A percentile compares a stretch with the other conserved stretches of the same genome.
These are phyloP conservation scores for Isabelozyma gotoi DNA, from an alignment of 805 yeast species.

Conservation along the genomic window DNA sequence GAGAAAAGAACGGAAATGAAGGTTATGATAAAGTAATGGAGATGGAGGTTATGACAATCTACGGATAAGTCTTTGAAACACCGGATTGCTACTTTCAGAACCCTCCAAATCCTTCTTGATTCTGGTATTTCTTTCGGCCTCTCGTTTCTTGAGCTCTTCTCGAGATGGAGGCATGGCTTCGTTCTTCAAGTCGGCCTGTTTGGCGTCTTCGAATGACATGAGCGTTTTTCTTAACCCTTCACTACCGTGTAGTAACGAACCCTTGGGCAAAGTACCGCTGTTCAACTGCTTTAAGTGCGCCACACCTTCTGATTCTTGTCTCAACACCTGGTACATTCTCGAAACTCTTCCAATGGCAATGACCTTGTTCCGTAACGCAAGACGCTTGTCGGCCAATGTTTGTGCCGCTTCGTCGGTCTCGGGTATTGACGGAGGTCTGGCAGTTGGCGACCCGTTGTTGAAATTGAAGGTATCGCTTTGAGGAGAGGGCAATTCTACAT, in stretches of 20 bases:
- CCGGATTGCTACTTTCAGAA: conserved; percentile 31
- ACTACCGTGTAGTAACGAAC: conserved; percentile 78
- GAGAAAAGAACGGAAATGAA: no score
- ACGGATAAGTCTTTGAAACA: conserved; percentile 37
- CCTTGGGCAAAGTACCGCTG: conserved; percentile 82
- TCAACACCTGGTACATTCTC: conserved; percentile 82
- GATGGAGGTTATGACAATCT: conserved; percentile 32
- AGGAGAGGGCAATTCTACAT: conserved; percentile 12
- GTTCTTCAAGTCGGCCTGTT: conserved; percentile 72
- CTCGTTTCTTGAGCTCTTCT: conserved; percentile 51
- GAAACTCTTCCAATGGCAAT: conserved; percentile 96
- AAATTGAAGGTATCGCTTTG: background rate
- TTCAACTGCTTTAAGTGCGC: conserved; percentile 71
- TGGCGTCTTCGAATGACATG: conserved; percentile 78
- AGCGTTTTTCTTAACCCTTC: conserved; percentile 75
- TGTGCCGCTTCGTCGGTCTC: conserved; percentile 19
- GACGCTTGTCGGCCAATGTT: conserved; percentile 32
- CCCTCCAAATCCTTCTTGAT: conserved; percentile 35
- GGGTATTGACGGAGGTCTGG: background rate
- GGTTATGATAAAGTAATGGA: no score
- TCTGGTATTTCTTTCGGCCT: conserved; percentile 46
- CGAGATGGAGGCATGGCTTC: conserved; percentile 86
- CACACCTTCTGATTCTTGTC: conserved; percentile 87
- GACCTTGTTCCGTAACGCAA: conserved; percentile 79
- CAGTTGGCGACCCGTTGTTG: background rate